Base-by-base conservation (phyloP, 225 moss, liverwort and hornwort species). In the Pleurozium schreberi region DNA sequence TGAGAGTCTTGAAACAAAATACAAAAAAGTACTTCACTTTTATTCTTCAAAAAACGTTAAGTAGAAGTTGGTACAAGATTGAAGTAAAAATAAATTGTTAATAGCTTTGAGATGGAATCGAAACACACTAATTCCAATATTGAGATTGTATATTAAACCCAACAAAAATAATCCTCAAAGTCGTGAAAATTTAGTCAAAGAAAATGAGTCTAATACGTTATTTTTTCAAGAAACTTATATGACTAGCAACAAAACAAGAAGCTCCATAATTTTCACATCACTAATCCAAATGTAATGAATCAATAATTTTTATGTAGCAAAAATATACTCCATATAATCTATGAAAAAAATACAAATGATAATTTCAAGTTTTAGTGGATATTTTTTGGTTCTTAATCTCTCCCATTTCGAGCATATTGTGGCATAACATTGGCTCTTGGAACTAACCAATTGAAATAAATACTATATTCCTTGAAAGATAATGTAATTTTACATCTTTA, bases 91-190 rank as follows among this genome's bases (percentile, higher is more conserved):
- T 6, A 22, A 13, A 22, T 22, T 1, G 0, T 22, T 68, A 6
- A 7, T 68, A 38, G 21, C 12, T 22, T 6, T 22, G 7, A 68
- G 23, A 23, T n/a, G 7, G 6, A n/a, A 68, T n/a, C 40, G 40
- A 40, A 40, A 69, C 14, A n/a, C 7, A 40, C 5, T 69, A 14
- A 25, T 69, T 2, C 5, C 7, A 40, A 3, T 25, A 2, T 1
- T 69, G 22, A 67, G 21, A 22, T n/a, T n/a, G 8, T 23, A 23
- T 14, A 69, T 1, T 40, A 13, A 21, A 67, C 4, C 8, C 14
- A 40, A 14, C 3, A 12, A 0, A 68, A 22, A 4, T 22, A 11
- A 1, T n/a, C 12, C 18, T n/a, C 6, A 11, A n/a, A 38, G 3
- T 68, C 23, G 2, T 38, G 11, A 7, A 68, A 23, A n/a, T 12